Conservation (phyloP, 2,329 filamentous ascomycete genomes). For the Golovinomyces cichoracearum region DNA sequence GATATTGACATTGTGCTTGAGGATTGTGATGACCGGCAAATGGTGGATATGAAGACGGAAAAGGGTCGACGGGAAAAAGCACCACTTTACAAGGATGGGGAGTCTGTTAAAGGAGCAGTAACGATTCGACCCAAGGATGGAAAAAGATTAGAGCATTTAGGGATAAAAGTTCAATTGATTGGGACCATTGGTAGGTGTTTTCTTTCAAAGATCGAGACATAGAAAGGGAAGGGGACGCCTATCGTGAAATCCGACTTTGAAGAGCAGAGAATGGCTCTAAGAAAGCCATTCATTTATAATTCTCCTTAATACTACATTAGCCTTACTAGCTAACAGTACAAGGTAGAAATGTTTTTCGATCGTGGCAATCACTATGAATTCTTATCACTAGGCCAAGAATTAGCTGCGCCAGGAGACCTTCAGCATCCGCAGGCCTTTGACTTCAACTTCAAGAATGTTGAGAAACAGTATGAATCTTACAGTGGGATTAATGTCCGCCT, state of each 20-base stretch:
- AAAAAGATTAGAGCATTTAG: conserved; percentile 89
- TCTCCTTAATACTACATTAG: too few species aligned
- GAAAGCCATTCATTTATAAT: too few species aligned
- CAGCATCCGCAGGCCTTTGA: conserved; percentile 97
- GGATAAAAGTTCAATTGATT: conserved; percentile 99
- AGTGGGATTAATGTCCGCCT: conserved; percentile 99
- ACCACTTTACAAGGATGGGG: conserved; percentile 89
- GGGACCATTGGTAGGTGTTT: conserved; percentile 59
- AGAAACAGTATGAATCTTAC: conserved; percentile 99
- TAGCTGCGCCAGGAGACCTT: conserved; percentile 86
- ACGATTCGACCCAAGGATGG: conserved; percentile 93
- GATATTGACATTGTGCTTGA: conserved; percentile 98
- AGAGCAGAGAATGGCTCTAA: too few species aligned
- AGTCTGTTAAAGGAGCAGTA: conserved; percentile 89
- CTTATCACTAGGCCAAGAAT: conserved; percentile 83
- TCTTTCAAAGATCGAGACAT: not conserved
- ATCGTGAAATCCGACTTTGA: too few species aligned
- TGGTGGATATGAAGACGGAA: conserved; percentile 94
- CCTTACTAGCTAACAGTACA: not conserved
- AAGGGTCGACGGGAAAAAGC: conserved; percentile 94
- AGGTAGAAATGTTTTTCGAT: conserved; percentile 94
- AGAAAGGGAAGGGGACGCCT: too few species aligned
- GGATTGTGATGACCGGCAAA: conserved; percentile 75
- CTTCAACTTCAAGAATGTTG: conserved; percentile 99
- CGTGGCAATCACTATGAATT: conserved; percentile 98